Base-by-base conservation (phyloP, 257 asterid genomes). In the Penstemon newberryi region DNA sequence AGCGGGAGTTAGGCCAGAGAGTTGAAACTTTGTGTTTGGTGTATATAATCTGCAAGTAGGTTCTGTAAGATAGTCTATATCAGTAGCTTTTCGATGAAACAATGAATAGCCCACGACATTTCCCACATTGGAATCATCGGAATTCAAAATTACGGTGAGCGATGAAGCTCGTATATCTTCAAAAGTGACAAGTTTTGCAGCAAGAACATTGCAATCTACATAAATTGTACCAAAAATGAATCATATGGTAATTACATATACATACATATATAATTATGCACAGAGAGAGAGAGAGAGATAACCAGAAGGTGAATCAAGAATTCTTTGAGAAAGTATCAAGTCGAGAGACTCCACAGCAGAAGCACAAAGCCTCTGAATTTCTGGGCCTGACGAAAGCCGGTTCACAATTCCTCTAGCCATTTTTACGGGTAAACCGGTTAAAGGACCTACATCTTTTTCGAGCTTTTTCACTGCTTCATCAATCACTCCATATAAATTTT, bases 341-440 rank as follows among this genome's bases (percentile, higher is more conserved):
- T 90, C 96, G 2, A 93, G 84, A 55, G 86, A 81, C 66, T 87
- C 92, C 37, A 90, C 66, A 10, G 95, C 95, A 52, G 77, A 75
- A 77, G 86, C 77, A 69, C 99, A 93, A 3, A 88, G 84, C 59
- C 77, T 73, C 85, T 88, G 97, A 82, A 93, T 87, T 77, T 87
- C 92, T 1, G 88, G 87, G 65, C 97, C 97, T 0, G 89, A 88
- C 5, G 97, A 87, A 61, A 93, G 94, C 86, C 97, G 82, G 81
- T 93, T 93, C 58, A 93, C 99, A 41, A 93, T 93, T 56, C 99
- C 96, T 72, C 99, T 79, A n/a, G 97, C 99, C 70, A 66, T 93
- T 85, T 88, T 93, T 41, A 88, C 92, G 5, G 97, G 99, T 69
- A 87, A 81, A 75, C 96, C 99, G 18, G 99, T 88, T 56, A 90